Evolutionary conservation across 805 yeast species (phyloP).

Genomic region (Candida boidinii): DNA sequence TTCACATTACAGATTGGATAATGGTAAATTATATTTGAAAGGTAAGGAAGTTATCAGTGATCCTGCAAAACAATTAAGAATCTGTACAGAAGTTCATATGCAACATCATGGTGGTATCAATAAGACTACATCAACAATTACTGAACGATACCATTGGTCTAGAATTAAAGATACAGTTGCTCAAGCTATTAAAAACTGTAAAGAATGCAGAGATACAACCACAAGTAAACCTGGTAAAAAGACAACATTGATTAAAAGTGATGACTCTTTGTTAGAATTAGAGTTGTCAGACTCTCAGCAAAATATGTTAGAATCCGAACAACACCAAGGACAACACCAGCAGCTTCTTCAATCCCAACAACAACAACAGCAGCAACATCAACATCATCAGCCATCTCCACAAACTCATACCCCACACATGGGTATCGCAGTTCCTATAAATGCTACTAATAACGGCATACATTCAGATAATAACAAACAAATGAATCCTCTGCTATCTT

Average conservation of each 20-base stretch:
- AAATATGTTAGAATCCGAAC: background rate
- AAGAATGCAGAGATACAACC: constrained; percentile 52
- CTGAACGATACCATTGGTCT: constrained; percentile 85
- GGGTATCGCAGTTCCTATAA: too few species aligned
- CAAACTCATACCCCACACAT: too few species aligned
- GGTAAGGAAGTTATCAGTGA: constrained; percentile 81
- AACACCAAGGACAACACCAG: constrained; percentile 2
- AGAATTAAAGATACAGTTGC: constrained; percentile 84
- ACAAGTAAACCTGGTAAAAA: constrained; percentile 1
- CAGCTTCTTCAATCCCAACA: background rate
- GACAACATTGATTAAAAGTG: too few species aligned
- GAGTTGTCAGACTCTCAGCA: background rate
- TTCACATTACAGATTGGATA: constrained; percentile 61
- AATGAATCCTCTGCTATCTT: too few species aligned
- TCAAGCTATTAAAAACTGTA: constrained; percentile 67
- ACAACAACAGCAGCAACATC: background rate
- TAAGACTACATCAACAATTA: constrained; percentile 68
- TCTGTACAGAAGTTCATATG: constrained; percentile 64
- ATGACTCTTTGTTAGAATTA: too few species aligned
- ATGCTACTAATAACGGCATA: too few species aligned
- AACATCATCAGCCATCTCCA: background rate
- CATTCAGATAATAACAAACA: too few species aligned
- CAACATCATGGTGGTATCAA: constrained; percentile 68
- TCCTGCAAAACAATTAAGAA: constrained; percentile 62
- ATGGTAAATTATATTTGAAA: constrained; percentile 68